Evolutionary conservation across 2,329 filamentous ascomycete genomes (phyloP).

Genomic region (Ophiostoma montium): DNA sequence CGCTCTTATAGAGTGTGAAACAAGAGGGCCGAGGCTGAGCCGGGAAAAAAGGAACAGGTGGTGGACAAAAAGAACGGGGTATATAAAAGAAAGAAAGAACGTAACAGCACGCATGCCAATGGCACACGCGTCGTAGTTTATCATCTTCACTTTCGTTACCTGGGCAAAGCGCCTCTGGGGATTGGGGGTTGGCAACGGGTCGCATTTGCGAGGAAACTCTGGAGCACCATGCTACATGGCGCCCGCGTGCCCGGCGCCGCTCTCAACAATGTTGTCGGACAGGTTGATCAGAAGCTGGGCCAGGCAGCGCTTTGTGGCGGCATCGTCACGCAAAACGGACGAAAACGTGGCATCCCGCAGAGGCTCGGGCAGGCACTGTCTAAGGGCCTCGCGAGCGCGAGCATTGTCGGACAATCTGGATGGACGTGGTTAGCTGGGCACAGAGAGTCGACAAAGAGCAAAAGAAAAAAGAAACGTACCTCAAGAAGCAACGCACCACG

Average conservation of each 20-base stretch:
- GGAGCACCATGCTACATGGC: conserved; percentile 3
- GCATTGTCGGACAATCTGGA: conserved; percentile 84
- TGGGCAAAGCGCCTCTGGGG: not conserved
- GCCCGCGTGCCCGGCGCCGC: conserved; percentile 16
- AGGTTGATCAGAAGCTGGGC: conserved; percentile 96
- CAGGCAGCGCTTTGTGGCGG: conserved; percentile 91
- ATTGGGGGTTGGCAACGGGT: too few relatives aligned
- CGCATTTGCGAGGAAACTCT: too few relatives aligned
- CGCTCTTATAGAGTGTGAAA: not conserved
- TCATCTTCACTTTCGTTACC: not conserved
- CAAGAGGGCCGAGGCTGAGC: not conserved
- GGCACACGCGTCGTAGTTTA: not conserved
- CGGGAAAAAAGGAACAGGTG: not conserved
- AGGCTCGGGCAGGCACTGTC: conserved; percentile 94
- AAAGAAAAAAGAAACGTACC: conserved; percentile 40
- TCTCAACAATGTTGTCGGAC: conserved; percentile 65
- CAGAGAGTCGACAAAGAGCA: not conserved
- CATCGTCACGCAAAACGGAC: conserved; percentile 88
- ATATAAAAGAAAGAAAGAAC: not conserved
- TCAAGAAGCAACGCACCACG: conserved; percentile 89
- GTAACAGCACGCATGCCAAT: not conserved
- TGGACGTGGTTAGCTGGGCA: not conserved
- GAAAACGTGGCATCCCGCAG: conserved; percentile 97
- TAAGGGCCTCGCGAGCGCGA: conserved; percentile 81
- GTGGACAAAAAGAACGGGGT: not conserved